These are phyloP conservation scores for Dipodascopsis tothii DNA, from an alignment of 805 yeast species.

Conservation along the genomic window DNA sequence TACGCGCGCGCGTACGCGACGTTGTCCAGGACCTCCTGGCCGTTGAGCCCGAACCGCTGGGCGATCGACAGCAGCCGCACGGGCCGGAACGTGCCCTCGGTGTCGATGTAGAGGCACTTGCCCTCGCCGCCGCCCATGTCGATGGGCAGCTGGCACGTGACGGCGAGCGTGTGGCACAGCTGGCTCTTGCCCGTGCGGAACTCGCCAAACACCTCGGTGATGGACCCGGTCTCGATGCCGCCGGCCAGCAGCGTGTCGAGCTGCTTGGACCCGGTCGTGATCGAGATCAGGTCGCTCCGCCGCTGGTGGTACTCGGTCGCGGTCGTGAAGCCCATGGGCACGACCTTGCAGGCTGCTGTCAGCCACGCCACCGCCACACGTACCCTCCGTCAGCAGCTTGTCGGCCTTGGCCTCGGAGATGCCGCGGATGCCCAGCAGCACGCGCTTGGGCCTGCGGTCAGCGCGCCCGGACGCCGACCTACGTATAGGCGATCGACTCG, in stretches of 20 bases:
- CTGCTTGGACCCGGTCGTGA: slow-evolving; percentile 93
- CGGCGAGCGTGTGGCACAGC: slow-evolving; percentile 91
- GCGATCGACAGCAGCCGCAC: slow-evolving; percentile 84
- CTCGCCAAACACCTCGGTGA: slow-evolving; percentile 94
- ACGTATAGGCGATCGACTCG: slow-evolving; percentile 85
- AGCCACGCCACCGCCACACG: not conserved
- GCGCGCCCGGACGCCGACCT: slow-evolving; percentile 14
- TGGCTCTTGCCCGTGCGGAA: slow-evolving; percentile 97
- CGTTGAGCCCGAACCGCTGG: slow-evolving; percentile 81
- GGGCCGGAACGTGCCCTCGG: slow-evolving; percentile 96
- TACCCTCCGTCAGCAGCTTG: slow-evolving; percentile 57
- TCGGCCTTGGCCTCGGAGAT: slow-evolving; percentile 95
- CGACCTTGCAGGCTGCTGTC: slow-evolving; percentile 59
- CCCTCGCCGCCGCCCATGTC: slow-evolving; percentile 99
- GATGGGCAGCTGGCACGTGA: slow-evolving; percentile 90
- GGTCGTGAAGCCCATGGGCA: slow-evolving; percentile 95
- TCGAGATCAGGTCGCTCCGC: slow-evolving; percentile 80
- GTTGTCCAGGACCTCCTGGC: slow-evolving; percentile 89
- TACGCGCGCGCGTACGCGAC: slow-evolving; percentile 97
- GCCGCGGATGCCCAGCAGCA: slow-evolving; percentile 71
- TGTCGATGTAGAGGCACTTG: slow-evolving; percentile 88
- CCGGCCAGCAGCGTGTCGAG: slow-evolving; percentile 91
- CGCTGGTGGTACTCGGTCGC: slow-evolving; percentile 90
- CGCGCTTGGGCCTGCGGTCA: slow-evolving; percentile 54
- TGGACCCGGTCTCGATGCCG: slow-evolving; percentile 93